phyloP scores from a whole-genome alignment of 352 stramenopile species.

The Phytophthora nicotianae region DNA sequence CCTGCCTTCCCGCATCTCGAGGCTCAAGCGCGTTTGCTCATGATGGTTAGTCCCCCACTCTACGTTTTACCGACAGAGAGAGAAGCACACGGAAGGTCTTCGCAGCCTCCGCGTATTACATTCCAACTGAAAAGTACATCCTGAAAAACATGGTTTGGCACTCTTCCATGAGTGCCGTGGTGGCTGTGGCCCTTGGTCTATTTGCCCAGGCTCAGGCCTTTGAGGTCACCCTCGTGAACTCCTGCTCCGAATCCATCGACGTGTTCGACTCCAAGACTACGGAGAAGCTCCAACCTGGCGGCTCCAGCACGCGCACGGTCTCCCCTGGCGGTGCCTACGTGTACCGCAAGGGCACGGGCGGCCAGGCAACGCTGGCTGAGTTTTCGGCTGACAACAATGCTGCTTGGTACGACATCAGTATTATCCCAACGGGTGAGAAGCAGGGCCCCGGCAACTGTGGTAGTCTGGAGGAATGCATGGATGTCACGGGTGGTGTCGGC shows the following conservation, averaged over 20 bases:
- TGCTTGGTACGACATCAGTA: slow-evolving; percentile 80
- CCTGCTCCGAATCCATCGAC: slow-evolving; percentile 48
- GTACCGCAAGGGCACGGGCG: slow-evolving; percentile 52
- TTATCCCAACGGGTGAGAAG: slow-evolving; percentile 64
- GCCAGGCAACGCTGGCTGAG: slow-evolving; percentile 67
- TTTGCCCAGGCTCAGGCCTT: slow-evolving; percentile 38
- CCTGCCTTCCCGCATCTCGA: slow-evolving; percentile 7
- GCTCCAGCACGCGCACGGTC: slow-evolving; percentile 41
- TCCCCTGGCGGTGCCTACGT: slow-evolving; percentile 41
- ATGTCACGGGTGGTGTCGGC: slow-evolving; percentile 54
- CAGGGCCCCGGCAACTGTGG: slow-evolving; percentile 53
- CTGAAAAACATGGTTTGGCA: slow-evolving; percentile 39
- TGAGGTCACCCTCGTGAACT: slow-evolving; percentile 56
- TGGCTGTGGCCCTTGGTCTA: slow-evolving; percentile 33
- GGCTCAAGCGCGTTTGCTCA: not conserved
- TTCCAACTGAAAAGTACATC: slow-evolving; percentile 8
- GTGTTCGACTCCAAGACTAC: slow-evolving; percentile 54
- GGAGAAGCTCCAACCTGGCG: slow-evolving; percentile 40
- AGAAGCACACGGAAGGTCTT: slow-evolving; percentile 31
- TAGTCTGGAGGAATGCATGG: slow-evolving; percentile 60
- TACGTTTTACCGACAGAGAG: slow-evolving; percentile 35
- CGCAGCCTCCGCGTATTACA: slow-evolving; percentile 37
- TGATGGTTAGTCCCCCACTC: slow-evolving; percentile 14
- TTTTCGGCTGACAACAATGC: slow-evolving; percentile 62
- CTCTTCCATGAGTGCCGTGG: slow-evolving; percentile 20